Percentiles rank a stretch among this genome's conserved stretches.
phyloP scores from a whole-genome alignment of 179 eudicot species.

The Patellifolia procumbens region DNA sequence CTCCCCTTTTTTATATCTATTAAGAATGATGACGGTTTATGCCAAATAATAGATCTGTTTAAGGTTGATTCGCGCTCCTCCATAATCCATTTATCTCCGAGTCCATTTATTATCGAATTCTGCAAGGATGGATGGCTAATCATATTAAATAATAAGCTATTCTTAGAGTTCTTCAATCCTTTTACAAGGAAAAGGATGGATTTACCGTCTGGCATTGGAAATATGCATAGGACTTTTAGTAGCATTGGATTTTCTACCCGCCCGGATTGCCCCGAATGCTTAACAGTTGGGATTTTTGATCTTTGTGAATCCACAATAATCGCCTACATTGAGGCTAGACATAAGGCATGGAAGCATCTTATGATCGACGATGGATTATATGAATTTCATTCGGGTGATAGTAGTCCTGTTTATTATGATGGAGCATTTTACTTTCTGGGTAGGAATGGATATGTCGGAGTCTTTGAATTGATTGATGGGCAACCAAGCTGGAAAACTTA shows the following conservation, averaged over 20 bases:
- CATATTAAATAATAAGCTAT: background rate
- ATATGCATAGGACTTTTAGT: background rate
- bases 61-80: background rate
- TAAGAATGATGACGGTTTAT: conserved; percentile 4
- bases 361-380: background rate
- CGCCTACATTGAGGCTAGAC: background rate
- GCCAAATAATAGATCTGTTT: background rate
- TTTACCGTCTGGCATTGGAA: background rate
- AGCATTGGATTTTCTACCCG: conserved; percentile 21
- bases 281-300: conserved; percentile 5
- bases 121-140: conserved; percentile 30
- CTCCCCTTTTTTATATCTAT: conserved; percentile 10
- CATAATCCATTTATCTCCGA: background rate
- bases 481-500: conserved; percentile 12
- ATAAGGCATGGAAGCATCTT: background rate
- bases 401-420: background rate
- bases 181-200: conserved; percentile 17
- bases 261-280: conserved; percentile 16
- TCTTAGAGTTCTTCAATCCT: conserved; percentile 21
- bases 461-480: conserved; percentile 5
- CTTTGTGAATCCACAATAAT: background rate
- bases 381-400: background rate
- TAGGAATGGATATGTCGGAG: background rate
- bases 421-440: conserved; percentile 25
- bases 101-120: background rate